Conservation (phyloP, 2,329 filamentous ascomycete species). For the Tolypocladium nubicola region DNA sequence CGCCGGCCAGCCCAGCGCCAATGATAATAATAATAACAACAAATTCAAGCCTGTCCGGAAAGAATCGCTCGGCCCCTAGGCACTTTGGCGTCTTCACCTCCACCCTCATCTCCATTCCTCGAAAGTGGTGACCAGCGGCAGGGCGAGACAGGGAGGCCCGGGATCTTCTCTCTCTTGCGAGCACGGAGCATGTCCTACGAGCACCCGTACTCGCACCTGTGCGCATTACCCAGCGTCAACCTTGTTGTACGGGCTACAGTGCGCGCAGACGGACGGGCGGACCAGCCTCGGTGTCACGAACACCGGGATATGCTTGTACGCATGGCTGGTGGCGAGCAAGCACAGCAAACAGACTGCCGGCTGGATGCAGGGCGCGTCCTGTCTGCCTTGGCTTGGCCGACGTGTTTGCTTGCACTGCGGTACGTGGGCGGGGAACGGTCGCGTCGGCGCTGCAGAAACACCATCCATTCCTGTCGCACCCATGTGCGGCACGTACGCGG, state of each 20-base stretch:
- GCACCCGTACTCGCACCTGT: no score
- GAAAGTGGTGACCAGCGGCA: neutral
- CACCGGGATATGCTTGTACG: neutral
- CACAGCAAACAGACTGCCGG: neutral
- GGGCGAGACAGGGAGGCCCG: neutral
- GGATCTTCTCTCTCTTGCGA: neutral
- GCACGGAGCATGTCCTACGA: neutral
- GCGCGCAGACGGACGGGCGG: neutral
- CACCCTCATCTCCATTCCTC: constrained; percentile 1
- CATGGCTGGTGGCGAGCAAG: neutral
- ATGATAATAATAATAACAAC: neutral
- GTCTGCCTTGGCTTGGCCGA: neutral
- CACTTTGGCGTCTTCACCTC: neutral
- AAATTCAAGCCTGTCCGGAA: neutral
- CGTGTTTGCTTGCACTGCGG: neutral
- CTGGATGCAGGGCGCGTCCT: neutral
- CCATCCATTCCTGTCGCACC: neutral
- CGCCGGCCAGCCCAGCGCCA: neutral
- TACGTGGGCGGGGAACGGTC: neutral
- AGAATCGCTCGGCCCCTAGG: neutral
- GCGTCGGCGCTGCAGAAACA: neutral
- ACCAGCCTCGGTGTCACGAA: neutral
- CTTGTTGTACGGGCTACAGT: neutral
- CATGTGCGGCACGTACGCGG: neutral
- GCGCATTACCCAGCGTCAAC: neutral